These are phyloP conservation scores for Casuarina equisetifolia DNA, from an alignment of 306 rosid species.

Conservation along the genomic window DNA sequence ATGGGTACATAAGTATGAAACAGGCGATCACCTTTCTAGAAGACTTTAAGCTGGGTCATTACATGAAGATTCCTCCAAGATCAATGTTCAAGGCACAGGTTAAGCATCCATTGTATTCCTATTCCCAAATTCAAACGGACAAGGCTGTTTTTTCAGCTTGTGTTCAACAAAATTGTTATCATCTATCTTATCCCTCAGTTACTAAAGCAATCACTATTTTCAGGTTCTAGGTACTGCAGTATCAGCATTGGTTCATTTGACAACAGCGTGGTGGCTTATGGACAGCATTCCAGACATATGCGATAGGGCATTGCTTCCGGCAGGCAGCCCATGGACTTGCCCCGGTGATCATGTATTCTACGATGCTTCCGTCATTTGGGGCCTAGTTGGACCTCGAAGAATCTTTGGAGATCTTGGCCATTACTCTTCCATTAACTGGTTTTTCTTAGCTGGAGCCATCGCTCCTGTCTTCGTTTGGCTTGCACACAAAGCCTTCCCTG, in stretches of 20 bases:
- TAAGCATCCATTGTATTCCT: background rate
- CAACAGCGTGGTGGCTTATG: slow-evolving; percentile 89
- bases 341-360: slow-evolving; percentile 90
- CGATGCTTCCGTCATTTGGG: slow-evolving; percentile 86
- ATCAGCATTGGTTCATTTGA: slow-evolving; percentile 60
- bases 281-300: slow-evolving; percentile 61
- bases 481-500: slow-evolving; percentile 70
- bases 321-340: slow-evolving; percentile 86
- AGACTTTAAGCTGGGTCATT: slow-evolving; percentile 93
- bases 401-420: slow-evolving; percentile 79
- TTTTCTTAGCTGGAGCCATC: slow-evolving; percentile 70
- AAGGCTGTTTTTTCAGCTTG: background rate
- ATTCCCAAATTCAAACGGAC: background rate
- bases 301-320: slow-evolving; percentile 57
- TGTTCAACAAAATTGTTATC: background rate
- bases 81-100: slow-evolving; percentile 89
- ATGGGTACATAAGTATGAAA: slow-evolving; percentile 71
- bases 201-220: background rate
- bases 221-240: slow-evolving; percentile 64
- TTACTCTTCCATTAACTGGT: slow-evolving; percentile 75
- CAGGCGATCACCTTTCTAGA: slow-evolving; percentile 67
- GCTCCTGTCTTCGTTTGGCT: slow-evolving; percentile 80
- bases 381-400: slow-evolving; percentile 68
- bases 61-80: slow-evolving; percentile 91
- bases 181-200: background rate